Evolutionary conservation across 73 alveolate genomes (phyloP).

Genomic region (Paramecium tetraurelia): DNA sequence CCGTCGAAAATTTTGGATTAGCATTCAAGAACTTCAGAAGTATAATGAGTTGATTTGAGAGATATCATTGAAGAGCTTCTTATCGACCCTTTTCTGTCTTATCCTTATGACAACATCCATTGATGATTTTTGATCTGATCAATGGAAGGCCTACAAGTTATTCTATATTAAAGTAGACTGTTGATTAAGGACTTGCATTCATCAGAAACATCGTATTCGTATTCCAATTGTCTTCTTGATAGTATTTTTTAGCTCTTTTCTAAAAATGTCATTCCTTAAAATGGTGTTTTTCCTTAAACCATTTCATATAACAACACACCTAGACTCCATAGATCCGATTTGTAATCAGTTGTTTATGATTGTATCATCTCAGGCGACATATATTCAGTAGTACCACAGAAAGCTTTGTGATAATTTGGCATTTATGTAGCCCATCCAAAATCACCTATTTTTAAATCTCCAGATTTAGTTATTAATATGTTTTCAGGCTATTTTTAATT

Average conservation of each 20-base stretch:
- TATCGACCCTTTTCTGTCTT: not conserved
- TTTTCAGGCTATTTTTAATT: conserved; percentile 67
- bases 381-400: conserved; percentile 72
- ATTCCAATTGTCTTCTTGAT: not conserved
- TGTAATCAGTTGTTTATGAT: not conserved
- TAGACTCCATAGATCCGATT: conserved; percentile 8
- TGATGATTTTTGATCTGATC: not conserved
- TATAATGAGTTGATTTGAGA: not conserved
- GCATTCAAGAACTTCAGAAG: not conserved
- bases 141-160: not conserved
- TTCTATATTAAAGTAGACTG: not conserved
- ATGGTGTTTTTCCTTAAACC: conserved; percentile 28
- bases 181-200: not conserved
- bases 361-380: conserved; percentile 45
- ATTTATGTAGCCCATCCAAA: conserved; percentile 82
- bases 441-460: conserved; percentile 74
- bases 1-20: not conserved
- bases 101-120: not conserved
- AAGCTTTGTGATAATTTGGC: conserved; percentile 74
- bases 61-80: not conserved
- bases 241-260: not conserved
- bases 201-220: not conserved
- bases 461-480: conserved; percentile 41
- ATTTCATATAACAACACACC: conserved; percentile 24
- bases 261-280: not conserved